A percentile compares a stretch with the other conserved stretches of the same genome.
Conservation (phyloP, 768 basidiomycete species). For the Boletus huronensis region DNA sequence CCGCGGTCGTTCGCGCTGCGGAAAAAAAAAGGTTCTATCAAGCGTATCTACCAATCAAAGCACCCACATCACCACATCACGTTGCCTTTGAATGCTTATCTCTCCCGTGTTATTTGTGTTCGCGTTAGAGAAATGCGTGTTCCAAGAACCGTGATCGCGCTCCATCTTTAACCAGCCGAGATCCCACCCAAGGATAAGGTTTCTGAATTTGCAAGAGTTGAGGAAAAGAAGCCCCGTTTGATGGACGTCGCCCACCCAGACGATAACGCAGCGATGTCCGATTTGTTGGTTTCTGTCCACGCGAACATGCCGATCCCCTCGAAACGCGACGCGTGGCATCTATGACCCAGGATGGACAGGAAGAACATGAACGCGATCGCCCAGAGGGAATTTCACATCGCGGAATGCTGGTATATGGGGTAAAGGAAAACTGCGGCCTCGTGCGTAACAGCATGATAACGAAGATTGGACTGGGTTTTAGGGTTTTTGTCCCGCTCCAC, state of each 20-base stretch:
- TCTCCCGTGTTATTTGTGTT: background rate
- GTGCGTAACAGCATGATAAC: background rate
- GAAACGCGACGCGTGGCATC: background rate
- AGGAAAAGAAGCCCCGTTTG: background rate
- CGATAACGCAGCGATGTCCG: background rate
- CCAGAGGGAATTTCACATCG: conserved; percentile 1
- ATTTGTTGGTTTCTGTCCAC: background rate
- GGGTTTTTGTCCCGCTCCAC: background rate
- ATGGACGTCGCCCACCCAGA: background rate
- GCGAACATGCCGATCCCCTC: background rate
- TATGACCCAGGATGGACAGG: background rate
- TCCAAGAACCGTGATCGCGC: background rate
- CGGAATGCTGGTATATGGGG: background rate
- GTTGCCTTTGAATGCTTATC: background rate
- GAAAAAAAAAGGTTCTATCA: background rate
- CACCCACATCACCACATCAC: conserved; percentile 2
- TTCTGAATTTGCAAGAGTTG: background rate
- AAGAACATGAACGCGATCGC: background rate
- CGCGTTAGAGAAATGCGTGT: background rate
- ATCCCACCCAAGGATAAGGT: background rate
- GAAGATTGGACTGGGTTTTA: background rate
- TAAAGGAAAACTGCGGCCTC: background rate
- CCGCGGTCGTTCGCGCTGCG: background rate
- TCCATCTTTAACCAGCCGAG: background rate
- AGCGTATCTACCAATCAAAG: background rate